Base-by-base conservation (phyloP, 345 rosid genomes). In the Cardamine occulta region DNA sequence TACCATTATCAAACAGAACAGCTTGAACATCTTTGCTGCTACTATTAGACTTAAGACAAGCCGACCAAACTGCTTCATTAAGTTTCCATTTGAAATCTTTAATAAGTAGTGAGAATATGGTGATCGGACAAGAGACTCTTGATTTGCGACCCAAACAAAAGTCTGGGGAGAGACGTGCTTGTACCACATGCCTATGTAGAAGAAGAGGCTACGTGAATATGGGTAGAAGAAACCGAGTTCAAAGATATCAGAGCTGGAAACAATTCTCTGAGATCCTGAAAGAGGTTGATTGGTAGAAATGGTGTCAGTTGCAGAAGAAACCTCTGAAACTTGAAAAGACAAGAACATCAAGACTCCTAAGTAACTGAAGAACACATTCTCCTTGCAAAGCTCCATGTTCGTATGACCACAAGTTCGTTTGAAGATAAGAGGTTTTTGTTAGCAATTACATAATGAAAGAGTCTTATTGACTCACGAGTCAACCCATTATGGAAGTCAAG, bases 211-310 rank as follows among this genome's bases (percentile, higher is more conserved):
- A n/a, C n/a, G 13, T n/a, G n/a, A n/a, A n/a, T n/a, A n/a, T 34
- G 8, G 15, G 15, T 5, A 0, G 45, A 31, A 58, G 24, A 34
- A 0, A 59, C 60, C 45, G 10, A 59, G 17, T 34, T 10, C 39
- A 10, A 59, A 59, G 0, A 17, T 34, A 2, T 2, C 15, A 32
- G 15, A 8, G 8, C 15, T 58, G 26, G 63, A 58, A 0, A 58
- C 14, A 32, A 58, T 17, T 1, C 14, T n/a, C 1, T 58, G 0
- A 0, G 0, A 2, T 58, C 24, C 8, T 0, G 0, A 0, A 58
- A 58, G 23, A 32, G 35, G 14, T 32, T 3, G 24, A 58, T 10
- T 5, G 42, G 4, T 34, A 9, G 63, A 58, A 17, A 34, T 58
- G 4, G 26, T 58, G 63, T 58, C 26, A 58, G 26, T 34, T 17